Evolutionary conservation across 495 filamentous ascomycete species (phyloP).

Genomic region (Physcia stellaris): DNA sequence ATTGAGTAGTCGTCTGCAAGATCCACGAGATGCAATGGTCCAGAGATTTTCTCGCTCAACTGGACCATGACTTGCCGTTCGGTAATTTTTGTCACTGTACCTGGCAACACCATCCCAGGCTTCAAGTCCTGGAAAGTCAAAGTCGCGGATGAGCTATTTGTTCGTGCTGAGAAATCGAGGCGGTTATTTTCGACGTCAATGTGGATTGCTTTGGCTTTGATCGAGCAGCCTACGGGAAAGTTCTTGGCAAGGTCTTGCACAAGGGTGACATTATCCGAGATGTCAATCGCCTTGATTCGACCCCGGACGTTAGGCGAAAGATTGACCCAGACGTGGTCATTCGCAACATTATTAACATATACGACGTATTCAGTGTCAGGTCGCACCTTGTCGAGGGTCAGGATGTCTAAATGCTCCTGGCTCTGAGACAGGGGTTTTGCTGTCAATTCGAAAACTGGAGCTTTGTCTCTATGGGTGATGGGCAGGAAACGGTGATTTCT

Average conservation of each 20-base stretch:
- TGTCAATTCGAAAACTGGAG: constrained; percentile 78
- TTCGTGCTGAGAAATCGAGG: constrained; percentile 69
- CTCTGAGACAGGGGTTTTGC: constrained; percentile 57
- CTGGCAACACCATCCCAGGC: constrained; percentile 65
- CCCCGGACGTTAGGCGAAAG: constrained; percentile 84
- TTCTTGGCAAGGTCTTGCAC: constrained; percentile 62
- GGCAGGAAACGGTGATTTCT: constrained; percentile 84
- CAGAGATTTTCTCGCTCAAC: constrained; percentile 61
- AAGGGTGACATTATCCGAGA: constrained; percentile 70
- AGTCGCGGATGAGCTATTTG: constrained; percentile 33
- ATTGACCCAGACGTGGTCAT: constrained; percentile 74
- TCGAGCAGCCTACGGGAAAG: constrained; percentile 77
- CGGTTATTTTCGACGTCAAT: constrained; percentile 61
- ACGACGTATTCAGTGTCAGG: constrained; percentile 56
- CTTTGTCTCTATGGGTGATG: constrained; percentile 70
- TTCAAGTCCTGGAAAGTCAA: constrained; percentile 55
- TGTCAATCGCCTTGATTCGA: constrained; percentile 63
- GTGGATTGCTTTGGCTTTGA: constrained; percentile 60
- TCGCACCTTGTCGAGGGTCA: constrained; percentile 62
- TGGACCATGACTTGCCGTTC: constrained; percentile 74
- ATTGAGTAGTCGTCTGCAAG: constrained; percentile 73
- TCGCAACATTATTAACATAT: constrained; percentile 77
- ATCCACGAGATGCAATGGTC: constrained; percentile 61
- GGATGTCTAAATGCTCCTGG: constrained; percentile 35
- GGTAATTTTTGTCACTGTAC: constrained; percentile 72